phyloP scores from a whole-genome alignment of 2,329 filamentous ascomycete genomes.

The Neonectria ditissima region DNA sequence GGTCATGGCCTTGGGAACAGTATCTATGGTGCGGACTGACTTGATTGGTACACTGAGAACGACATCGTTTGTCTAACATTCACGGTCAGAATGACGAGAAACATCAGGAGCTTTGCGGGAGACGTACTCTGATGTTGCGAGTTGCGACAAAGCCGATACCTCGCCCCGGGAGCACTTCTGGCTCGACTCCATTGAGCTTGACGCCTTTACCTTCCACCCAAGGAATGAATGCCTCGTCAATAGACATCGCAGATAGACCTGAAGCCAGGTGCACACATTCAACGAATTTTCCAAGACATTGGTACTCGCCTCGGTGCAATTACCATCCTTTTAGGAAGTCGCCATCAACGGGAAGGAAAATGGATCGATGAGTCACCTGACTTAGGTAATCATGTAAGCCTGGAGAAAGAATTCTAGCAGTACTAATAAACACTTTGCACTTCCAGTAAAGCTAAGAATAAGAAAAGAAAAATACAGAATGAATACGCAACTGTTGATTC shows the following conservation, averaged over 20 bases:
- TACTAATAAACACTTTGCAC: no score
- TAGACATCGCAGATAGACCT: slow-evolving; percentile 29
- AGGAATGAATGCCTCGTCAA: slow-evolving; percentile 59
- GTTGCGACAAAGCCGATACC: slow-evolving; percentile 84
- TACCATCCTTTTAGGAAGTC: no score
- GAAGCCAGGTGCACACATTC: not conserved
- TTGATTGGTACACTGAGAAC: slow-evolving; percentile 74
- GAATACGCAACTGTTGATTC: no score
- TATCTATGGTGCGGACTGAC: slow-evolving; percentile 73
- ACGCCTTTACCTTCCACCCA: slow-evolving; percentile 70
- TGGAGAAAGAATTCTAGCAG: no score
- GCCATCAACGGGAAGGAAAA: no score
- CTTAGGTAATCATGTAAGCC: no score
- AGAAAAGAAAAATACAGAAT: no score
- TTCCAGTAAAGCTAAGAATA: no score
- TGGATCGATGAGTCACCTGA: no score
- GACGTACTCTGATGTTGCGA: slow-evolving; percentile 70
- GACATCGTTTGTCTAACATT: slow-evolving; percentile 58
- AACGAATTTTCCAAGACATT: not conserved
- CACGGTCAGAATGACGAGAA: slow-evolving; percentile 11
- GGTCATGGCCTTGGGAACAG: slow-evolving; percentile 66
- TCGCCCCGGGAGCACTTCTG: slow-evolving; percentile 75
- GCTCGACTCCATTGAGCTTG: slow-evolving; percentile 68
- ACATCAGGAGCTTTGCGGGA: not conserved
- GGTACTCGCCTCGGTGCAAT: no score